phyloP scores from a whole-genome alignment of 495 filamentous ascomycete genomes.

The Xylaria venustula region DNA sequence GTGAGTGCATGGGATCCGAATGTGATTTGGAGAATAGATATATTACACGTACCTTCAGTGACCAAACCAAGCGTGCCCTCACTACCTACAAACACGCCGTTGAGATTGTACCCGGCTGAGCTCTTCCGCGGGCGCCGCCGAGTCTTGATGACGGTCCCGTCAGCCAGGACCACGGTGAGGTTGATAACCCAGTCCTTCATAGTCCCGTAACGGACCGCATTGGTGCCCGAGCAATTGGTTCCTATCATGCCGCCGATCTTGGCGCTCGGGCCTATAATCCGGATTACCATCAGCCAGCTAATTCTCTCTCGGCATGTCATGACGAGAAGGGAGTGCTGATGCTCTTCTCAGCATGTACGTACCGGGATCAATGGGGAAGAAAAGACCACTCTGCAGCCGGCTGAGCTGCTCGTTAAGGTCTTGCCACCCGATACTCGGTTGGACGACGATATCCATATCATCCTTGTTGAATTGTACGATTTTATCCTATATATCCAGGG shows the following conservation, averaged over 20 bases:
- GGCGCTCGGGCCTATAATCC: constrained; percentile 51
- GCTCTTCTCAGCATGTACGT: constrained; percentile 28
- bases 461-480: constrained; percentile 75
- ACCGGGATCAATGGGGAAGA: constrained; percentile 87
- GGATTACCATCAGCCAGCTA: background rate
- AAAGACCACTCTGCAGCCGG: constrained; percentile 68
- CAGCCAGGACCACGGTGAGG: constrained; percentile 74
- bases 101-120: constrained; percentile 80
- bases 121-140: constrained; percentile 70
- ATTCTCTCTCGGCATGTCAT: background rate
- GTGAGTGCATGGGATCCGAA: background rate
- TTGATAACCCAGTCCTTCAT: constrained; percentile 89
- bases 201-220: constrained; percentile 77
- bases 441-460: constrained; percentile 91
- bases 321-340: constrained; percentile 21
- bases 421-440: constrained; percentile 91
- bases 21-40: background rate
- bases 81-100: constrained; percentile 71
- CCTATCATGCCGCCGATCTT: constrained; percentile 76
- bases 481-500: constrained; percentile 45
- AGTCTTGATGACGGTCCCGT: constrained; percentile 78
- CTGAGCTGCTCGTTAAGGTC: constrained; percentile 75
- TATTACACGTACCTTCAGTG: constrained; percentile 53
- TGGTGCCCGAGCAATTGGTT: constrained; percentile 77
- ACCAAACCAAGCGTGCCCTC: constrained; percentile 78